Conservation (phyloP, 2,329 filamentous ascomycete species). For the Neofusicoccum sp. region DNA sequence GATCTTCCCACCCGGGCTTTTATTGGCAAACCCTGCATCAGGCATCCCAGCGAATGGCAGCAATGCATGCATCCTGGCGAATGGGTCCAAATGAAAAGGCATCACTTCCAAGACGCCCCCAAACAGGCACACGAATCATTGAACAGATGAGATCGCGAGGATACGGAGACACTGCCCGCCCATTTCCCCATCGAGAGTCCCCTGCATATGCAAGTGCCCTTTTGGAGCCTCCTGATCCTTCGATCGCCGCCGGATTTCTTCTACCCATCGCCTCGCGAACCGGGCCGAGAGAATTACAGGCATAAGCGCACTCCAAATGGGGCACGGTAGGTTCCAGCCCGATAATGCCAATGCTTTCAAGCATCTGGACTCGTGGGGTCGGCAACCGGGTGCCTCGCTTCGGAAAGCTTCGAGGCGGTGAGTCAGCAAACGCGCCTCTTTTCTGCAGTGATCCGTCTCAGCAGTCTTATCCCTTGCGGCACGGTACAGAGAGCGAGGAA, state of each 20-base stretch:
- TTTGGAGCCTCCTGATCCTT: neutral
- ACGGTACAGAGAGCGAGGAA: neutral
- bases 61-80: neutral
- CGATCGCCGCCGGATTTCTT: neutral
- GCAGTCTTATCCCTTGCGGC: neutral
- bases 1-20: neutral
- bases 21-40: neutral
- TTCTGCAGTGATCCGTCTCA: neutral
- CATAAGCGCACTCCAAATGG: conserved; percentile 3
- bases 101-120: too few species aligned
- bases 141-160: neutral
- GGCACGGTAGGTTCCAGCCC: neutral
- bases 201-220: conserved; percentile 16
- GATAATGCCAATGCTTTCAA: neutral
- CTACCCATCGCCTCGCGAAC: neutral
- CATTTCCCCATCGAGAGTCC: conserved; percentile 4
- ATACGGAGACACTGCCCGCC: neutral
- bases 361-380: neutral
- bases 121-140: neutral
- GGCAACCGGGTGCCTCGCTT: neutral
- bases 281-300: conserved; percentile 1
- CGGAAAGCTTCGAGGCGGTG: neutral
- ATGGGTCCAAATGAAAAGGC: neutral
- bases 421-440: neutral
- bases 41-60: neutral